Percentiles rank a stretch among this genome's conserved stretches.
Evolutionary conservation across 495 filamentous ascomycete genomes (phyloP).

Genomic region (Penicillium angulare): DNA sequence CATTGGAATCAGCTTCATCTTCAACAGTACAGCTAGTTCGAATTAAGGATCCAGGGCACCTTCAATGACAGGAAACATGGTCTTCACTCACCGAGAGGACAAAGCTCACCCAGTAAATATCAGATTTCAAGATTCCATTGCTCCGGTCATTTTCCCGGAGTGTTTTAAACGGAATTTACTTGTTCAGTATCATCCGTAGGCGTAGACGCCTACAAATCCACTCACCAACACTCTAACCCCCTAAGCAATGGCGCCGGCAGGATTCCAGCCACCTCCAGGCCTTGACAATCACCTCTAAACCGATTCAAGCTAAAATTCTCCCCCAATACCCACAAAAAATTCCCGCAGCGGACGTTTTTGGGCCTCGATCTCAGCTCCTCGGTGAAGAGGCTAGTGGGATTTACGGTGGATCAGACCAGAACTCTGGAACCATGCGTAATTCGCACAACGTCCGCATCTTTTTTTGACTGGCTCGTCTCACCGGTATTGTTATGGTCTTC

Average conservation of each 20-base stretch:
- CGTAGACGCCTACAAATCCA: not conserved
- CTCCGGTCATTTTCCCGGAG: no score
- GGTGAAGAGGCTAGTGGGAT: slow-evolving; percentile 10
- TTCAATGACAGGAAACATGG: slow-evolving; percentile 4
- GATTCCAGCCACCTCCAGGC: slow-evolving; percentile 20
- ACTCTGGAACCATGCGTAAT: slow-evolving; percentile 9
- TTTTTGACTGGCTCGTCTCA: slow-evolving; percentile 8
- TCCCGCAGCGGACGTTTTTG: not conserved
- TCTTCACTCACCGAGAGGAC: not conserved
- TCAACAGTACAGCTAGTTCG: no score
- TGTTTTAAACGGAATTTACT: no score
- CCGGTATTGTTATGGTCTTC: slow-evolving; percentile 17
- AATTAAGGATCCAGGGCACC: not conserved
- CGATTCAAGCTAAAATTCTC: not conserved
- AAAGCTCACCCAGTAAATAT: not conserved
- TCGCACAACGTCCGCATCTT: slow-evolving; percentile 7
- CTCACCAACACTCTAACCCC: not conserved
- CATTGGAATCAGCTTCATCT: not conserved
- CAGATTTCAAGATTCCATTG: not conserved
- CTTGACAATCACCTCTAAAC: not conserved
- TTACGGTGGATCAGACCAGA: slow-evolving; percentile 14
- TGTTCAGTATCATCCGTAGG: not conserved
- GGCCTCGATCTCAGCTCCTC: slow-evolving; percentile 23
- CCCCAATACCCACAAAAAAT: not conserved
- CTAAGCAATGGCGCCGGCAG: not conserved